phyloP scores from a whole-genome alignment of 1,139 yeast genomes.

The Maudiozyma humilis region DNA sequence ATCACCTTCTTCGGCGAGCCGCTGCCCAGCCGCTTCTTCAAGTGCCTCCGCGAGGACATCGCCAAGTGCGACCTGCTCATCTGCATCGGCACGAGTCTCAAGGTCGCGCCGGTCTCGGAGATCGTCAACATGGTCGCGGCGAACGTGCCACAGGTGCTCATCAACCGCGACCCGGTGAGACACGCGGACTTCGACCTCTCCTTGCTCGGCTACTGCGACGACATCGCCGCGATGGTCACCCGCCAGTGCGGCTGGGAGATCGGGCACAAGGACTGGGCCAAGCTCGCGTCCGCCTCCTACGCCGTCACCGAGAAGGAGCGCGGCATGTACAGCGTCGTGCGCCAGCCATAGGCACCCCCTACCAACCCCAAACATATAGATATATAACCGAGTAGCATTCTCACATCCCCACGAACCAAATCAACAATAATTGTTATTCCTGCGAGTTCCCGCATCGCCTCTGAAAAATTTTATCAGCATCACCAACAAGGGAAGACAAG shows the following conservation, averaged over 20 bases:
- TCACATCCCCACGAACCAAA: neutral
- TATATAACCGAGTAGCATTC: neutral
- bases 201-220: conserved; percentile 81
- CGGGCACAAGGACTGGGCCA: conserved; percentile 42
- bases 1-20: conserved; percentile 92
- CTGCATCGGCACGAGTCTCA: conserved; percentile 87
- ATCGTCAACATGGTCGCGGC: conserved; percentile 66
- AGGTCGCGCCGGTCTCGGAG: conserved; percentile 94
- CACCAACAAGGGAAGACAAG: no score
- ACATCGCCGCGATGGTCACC: conserved; percentile 62
- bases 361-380: neutral
- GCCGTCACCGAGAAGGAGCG: conserved; percentile 20
- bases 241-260: conserved; percentile 59
- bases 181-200: conserved; percentile 78
- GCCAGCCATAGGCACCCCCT: no score
- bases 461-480: no score
- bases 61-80: conserved; percentile 68
- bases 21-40: conserved; percentile 67
- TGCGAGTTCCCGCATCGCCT: no score
- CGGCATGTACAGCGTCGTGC: conserved; percentile 21
- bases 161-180: conserved; percentile 68
- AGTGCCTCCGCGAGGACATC: conserved; percentile 49
- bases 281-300: conserved; percentile 18
- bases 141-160: conserved; percentile 71
- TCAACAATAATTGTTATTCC: no score